Evolutionary conservation across 1,284 basidiomycete genomes (phyloP).

Genomic region (Cerrena zonata): DNA sequence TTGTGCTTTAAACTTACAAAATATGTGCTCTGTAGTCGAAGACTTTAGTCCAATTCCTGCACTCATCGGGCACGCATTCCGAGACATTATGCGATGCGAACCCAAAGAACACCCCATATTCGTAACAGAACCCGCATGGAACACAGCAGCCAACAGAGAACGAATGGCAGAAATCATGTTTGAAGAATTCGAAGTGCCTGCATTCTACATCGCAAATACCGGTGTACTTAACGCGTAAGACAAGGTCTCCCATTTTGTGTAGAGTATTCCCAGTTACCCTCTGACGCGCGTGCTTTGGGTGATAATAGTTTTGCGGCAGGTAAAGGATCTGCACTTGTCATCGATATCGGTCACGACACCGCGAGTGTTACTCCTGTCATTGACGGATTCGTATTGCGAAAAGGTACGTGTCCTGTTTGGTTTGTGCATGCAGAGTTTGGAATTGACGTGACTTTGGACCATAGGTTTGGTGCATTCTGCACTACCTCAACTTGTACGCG

Average conservation of each 20-base stretch:
- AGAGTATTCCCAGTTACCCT: constrained; percentile 1
- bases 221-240: constrained; percentile 91
- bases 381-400: constrained; percentile 95
- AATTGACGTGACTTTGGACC: neutral
- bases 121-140: constrained; percentile 95
- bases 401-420: constrained; percentile 50
- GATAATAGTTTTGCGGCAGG: constrained; percentile 82
- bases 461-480: constrained; percentile 66
- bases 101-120: constrained; percentile 85
- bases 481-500: constrained; percentile 72
- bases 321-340: constrained; percentile 90
- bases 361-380: constrained; percentile 92
- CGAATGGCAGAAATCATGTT: constrained; percentile 95
- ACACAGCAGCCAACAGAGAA: constrained; percentile 83
- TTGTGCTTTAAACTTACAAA: too few species aligned
- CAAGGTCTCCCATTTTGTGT: neutral
- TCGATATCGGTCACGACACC: constrained; percentile 87
- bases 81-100: constrained; percentile 68
- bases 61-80: constrained; percentile 72
- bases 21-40: constrained; percentile 46
- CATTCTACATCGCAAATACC: constrained; percentile 94
- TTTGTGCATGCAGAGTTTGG: neutral
- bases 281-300: constrained; percentile 7
- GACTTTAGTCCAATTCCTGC: constrained; percentile 75
- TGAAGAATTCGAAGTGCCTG: constrained; percentile 90